Conservation (phyloP, 257 asterid genomes). For the Rhazya stricta region DNA sequence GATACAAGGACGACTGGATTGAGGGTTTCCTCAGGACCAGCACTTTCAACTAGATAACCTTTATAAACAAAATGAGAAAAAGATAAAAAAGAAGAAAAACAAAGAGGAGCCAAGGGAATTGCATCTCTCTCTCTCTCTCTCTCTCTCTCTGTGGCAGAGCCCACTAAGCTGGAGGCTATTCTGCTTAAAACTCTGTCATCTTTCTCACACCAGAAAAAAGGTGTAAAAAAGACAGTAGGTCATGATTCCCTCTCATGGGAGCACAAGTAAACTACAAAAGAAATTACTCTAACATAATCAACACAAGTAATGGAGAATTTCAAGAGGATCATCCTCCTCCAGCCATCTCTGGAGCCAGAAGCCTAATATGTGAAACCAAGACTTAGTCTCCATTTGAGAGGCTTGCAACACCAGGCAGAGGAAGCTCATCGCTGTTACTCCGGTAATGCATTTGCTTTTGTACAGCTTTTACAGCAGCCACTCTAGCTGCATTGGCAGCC, state of each 20-base stretch:
- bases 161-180: constrained; percentile 1
- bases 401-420: constrained; percentile 32
- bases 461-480: constrained; percentile 77
- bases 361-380: constrained; percentile 8
- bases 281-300: constrained; percentile 1
- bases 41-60: constrained; percentile 37
- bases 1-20: constrained; percentile 40
- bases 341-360: constrained; percentile 8
- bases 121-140: constrained; percentile 14
- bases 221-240: constrained; percentile 17
- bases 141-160: constrained; percentile 23
- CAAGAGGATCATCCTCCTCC: neutral
- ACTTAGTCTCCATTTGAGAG: constrained; percentile 1
- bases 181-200: constrained; percentile 38
- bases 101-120: constrained; percentile 6
- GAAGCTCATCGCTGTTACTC: constrained; percentile 57
- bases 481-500: constrained; percentile 88
- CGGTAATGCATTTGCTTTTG: constrained; percentile 79
- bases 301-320: constrained; percentile 2
- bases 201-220: constrained; percentile 21
- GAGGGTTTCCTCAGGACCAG: constrained; percentile 53
- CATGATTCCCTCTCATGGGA: constrained; percentile 13
- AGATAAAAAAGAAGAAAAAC: constrained; percentile 6
- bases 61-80: constrained; percentile 30
- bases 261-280: constrained; percentile 16